A percentile compares a stretch with the other conserved stretches of the same genome.
These are phyloP conservation scores for Mycosphaerelloides madeirae DNA, from an alignment of 2,329 filamentous ascomycete genomes.

Conservation along the genomic window DNA sequence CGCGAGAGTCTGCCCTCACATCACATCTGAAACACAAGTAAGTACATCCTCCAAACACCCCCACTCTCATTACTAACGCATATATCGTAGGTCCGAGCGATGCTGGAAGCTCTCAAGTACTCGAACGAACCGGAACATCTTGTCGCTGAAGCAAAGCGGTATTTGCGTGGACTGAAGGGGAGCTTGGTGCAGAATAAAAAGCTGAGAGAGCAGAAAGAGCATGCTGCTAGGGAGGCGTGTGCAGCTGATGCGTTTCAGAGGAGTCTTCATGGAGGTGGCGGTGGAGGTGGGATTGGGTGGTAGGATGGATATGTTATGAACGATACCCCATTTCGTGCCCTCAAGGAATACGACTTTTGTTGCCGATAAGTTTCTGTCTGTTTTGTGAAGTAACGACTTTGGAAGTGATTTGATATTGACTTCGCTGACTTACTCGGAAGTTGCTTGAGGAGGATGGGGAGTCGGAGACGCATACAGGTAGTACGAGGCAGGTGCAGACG, in stretches of 20 bases:
- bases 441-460: too few relatives aligned
- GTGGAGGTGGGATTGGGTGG: background rate
- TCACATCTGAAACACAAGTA: conserved; percentile 53
- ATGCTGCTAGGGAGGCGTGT: conserved; percentile 15
- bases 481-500: too few relatives aligned
- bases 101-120: conserved; percentile 58
- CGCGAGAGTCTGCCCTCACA: conserved; percentile 55
- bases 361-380: too few relatives aligned
- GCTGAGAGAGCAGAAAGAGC: conserved; percentile 30
- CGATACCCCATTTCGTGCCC: too few relatives aligned
- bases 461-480: too few relatives aligned
- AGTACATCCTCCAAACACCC: background rate
- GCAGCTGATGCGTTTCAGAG: conserved; percentile 11
- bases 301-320: background rate
- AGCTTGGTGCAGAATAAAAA: conserved; percentile 52
- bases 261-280: background rate
- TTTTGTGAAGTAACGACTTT: too few relatives aligned
- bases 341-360: too few relatives aligned
- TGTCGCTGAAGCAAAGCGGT: conserved; percentile 52
- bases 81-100: conserved; percentile 51
- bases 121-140: conserved; percentile 53
- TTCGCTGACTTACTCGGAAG: too few relatives aligned
- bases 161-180: conserved; percentile 54
- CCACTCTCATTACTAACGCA: conserved; percentile 6
- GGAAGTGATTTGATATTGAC: too few relatives aligned